A percentile compares a stretch with the other conserved stretches of the same genome.
Evolutionary conservation across 345 rosid genomes (phyloP).

Genomic region (Durio zibethinus): DNA sequence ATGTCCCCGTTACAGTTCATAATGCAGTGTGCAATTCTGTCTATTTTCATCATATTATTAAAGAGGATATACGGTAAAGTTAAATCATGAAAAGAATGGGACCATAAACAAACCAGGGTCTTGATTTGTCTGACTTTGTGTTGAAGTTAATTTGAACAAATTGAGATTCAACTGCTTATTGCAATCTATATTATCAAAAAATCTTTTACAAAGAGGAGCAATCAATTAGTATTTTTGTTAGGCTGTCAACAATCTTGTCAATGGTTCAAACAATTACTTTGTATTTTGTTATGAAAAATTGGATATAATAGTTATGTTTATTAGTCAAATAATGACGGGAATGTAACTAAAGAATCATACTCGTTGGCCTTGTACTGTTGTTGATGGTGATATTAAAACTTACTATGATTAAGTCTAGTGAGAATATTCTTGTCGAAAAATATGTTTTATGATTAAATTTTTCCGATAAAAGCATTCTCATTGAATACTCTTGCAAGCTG

Average conservation of each 20-base stretch:
- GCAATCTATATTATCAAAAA: too few relatives aligned
- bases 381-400: neutral
- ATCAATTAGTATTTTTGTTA: neutral
- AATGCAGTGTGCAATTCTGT: neutral
- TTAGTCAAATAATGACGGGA: neutral
- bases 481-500: neutral
- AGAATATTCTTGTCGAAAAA: too few relatives aligned
- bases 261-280: neutral
- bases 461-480: too few relatives aligned
- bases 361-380: neutral
- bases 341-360: neutral
- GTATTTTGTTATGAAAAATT: neutral
- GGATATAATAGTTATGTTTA: neutral
- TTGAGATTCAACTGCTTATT: too few relatives aligned
- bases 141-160: too few relatives aligned
- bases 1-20: neutral
- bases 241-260: neutral
- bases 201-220: neutral
- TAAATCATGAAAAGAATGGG: too few relatives aligned
- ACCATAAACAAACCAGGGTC: too few relatives aligned
- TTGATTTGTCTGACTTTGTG: too few relatives aligned
- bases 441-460: too few relatives aligned
- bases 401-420: too few relatives aligned
- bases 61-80: too few relatives aligned
- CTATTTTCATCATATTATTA: neutral